These are phyloP conservation scores for Rubus parviflorus DNA, from an alignment of 306 rosid species.

Conservation along the genomic window DNA sequence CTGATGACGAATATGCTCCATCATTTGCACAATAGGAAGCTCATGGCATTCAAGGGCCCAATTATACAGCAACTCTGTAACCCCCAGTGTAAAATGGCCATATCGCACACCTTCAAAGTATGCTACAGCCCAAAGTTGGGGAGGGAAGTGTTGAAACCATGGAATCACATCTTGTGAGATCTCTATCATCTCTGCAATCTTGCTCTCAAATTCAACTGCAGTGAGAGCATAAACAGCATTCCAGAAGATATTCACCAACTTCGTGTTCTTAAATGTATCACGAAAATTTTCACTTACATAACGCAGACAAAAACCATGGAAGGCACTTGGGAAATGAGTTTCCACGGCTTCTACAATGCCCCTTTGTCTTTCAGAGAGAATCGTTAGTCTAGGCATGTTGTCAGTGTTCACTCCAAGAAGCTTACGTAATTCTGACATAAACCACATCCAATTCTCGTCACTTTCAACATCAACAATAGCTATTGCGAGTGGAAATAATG, in stretches of 20 bases:
- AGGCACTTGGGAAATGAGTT: conserved; percentile 94
- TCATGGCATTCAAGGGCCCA: conserved; percentile 99
- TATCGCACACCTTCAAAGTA: conserved; percentile 93
- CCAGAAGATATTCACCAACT: conserved; percentile 94
- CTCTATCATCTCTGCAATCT: conserved; percentile 84
- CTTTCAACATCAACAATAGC: conserved; percentile 89
- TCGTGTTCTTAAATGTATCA: conserved; percentile 89
- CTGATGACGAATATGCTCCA: conserved; percentile 87
- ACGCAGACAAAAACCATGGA: conserved; percentile 90
- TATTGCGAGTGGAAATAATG: conserved; percentile 85
- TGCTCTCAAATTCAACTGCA: conserved; percentile 84
- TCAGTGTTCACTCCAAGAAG: conserved; percentile 96
- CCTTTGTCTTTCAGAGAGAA: conserved; percentile 85
- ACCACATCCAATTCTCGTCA: conserved; percentile 99
- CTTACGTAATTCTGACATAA: conserved; percentile 93
- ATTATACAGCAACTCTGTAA: conserved; percentile 88
- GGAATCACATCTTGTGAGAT: conserved; percentile 76
- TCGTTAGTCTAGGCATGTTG: conserved; percentile 91
- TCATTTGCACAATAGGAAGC: conserved; percentile 94
- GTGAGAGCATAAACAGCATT: conserved; percentile 99
- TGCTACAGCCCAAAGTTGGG: conserved; percentile 95
- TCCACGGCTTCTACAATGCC: conserved; percentile 86
- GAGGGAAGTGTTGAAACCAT: conserved; percentile 91
- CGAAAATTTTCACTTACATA: conserved; percentile 89
- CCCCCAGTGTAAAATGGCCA: conserved; percentile 86